phyloP scores from a whole-genome alignment of 108 stramenopile species.

The Bacterosira constricta region DNA sequence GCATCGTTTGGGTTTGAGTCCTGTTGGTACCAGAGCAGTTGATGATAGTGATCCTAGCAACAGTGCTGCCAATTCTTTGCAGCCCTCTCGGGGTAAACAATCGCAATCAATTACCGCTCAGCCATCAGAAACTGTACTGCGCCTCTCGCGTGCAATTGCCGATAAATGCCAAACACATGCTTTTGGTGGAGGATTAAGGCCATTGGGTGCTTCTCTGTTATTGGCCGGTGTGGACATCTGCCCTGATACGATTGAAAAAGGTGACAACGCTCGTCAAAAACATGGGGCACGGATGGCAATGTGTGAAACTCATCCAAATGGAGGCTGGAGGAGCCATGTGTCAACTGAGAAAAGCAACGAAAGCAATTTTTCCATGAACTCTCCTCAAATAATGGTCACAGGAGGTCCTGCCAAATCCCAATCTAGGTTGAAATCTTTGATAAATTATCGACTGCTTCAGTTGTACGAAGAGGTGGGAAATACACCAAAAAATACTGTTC shows the following conservation, averaged over 20 bases:
- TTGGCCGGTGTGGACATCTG: slow-evolving; percentile 49
- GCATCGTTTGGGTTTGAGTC: slow-evolving; percentile 38
- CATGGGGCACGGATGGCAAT: slow-evolving; percentile 31
- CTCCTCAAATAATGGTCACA: slow-evolving; percentile 39
- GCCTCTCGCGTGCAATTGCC: slow-evolving; percentile 43
- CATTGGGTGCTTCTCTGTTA: slow-evolving; percentile 69
- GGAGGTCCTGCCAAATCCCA: slow-evolving; percentile 35
- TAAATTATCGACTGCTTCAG: slow-evolving; percentile 12
- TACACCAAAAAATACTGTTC: neutral
- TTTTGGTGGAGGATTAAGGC: slow-evolving; percentile 81
- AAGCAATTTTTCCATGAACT: neutral
- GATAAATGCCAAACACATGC: slow-evolving; percentile 74
- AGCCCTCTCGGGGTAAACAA: neutral
- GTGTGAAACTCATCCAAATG: slow-evolving; percentile 50
- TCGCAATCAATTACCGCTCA: slow-evolving; percentile 6
- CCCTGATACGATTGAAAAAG: neutral
- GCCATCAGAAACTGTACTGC: slow-evolving; percentile 33
- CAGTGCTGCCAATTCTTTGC: neutral
- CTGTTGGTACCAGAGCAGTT: slow-evolving; percentile 19
- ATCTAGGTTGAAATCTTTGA: slow-evolving; percentile 2
- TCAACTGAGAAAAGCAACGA: neutral
- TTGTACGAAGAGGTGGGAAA: neutral
- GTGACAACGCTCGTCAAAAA: neutral
- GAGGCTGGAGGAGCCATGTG: slow-evolving; percentile 12
- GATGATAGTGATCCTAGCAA: neutral